Percentiles rank a stretch among this genome's conserved stretches.
These are phyloP conservation scores for Colletotrichum viniferum DNA, from an alignment of 2,329 filamentous ascomycete species.

Conservation along the genomic window DNA sequence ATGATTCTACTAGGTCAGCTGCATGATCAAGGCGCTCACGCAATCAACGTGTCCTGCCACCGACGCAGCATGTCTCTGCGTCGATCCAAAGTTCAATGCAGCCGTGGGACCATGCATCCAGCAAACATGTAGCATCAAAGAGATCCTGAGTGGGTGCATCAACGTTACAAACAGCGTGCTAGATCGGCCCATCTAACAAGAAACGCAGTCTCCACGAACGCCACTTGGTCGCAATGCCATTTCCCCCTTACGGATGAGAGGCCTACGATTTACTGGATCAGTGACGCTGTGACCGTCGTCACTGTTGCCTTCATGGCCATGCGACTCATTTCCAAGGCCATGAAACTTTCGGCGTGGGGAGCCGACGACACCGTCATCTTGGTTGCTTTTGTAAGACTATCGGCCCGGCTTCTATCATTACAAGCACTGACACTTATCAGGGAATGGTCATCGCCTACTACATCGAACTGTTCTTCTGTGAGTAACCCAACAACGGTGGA, in stretches of 20 bases:
- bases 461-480: background rate
- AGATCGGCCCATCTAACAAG: background rate
- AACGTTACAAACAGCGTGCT: fast-evolving
- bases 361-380: background rate
- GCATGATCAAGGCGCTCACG: background rate
- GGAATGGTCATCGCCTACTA: background rate
- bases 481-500: background rate
- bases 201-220: background rate
- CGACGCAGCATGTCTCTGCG: constrained; percentile 36
- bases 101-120: constrained; percentile 30
- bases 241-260: background rate
- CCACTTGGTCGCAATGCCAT: background rate
- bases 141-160: constrained; percentile 33
- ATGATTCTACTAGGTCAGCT: background rate
- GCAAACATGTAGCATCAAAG: constrained; percentile 30
- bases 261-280: background rate
- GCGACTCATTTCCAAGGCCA: background rate
- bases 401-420: fast-evolving
- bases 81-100: constrained; percentile 27
- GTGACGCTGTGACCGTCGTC: background rate
- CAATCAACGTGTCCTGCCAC: constrained; percentile 24
- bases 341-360: background rate
- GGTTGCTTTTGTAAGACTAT: background rate
- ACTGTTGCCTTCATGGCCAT: background rate
- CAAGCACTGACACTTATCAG: background rate